phyloP scores from a whole-genome alignment of 345 rosid species.

The Rhodamnia argentea region DNA sequence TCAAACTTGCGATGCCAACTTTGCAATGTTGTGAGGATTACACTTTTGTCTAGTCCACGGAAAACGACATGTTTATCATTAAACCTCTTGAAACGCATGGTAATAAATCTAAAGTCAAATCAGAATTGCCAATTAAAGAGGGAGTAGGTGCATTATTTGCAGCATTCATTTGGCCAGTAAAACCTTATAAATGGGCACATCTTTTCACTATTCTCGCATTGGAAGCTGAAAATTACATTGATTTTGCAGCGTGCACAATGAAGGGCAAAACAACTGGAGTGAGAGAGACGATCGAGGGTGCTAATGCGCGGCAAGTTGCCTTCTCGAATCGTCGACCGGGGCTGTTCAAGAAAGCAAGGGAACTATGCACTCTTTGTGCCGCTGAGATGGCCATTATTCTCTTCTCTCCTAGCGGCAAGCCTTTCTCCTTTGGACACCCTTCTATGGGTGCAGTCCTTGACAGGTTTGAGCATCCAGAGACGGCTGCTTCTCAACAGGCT shows the following conservation, averaged over 20 bases:
- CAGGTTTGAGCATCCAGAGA: conserved; percentile 12
- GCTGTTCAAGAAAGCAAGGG: conserved; percentile 41
- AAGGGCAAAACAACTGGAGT: neutral
- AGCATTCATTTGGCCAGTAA: neutral
- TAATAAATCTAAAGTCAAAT: fast-evolving
- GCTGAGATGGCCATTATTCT: conserved; percentile 35
- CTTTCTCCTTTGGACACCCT: too few species aligned
- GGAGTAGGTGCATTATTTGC: neutral
- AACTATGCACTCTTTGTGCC: conserved; percentile 30
- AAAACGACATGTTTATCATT: too few species aligned
- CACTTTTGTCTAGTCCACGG: too few species aligned
- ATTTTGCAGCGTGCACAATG: neutral
- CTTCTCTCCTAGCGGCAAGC: conserved; percentile 38
- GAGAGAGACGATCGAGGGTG: neutral
- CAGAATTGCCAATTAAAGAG: neutral
- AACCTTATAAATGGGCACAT: neutral
- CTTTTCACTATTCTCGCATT: neutral
- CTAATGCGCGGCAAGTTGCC: conserved; percentile 31
- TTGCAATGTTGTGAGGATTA: too few species aligned
- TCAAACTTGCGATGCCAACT: too few species aligned
- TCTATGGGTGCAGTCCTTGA: conserved; percentile 23
- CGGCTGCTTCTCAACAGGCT: too few species aligned
- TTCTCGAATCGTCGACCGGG: conserved; percentile 42
- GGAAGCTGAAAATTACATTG: neutral
- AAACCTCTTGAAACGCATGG: neutral